A percentile compares a stretch with the other conserved stretches of the same genome.
These are phyloP conservation scores for Cordia subcordata DNA, from an alignment of 257 asterid genomes.

Conservation along the genomic window DNA sequence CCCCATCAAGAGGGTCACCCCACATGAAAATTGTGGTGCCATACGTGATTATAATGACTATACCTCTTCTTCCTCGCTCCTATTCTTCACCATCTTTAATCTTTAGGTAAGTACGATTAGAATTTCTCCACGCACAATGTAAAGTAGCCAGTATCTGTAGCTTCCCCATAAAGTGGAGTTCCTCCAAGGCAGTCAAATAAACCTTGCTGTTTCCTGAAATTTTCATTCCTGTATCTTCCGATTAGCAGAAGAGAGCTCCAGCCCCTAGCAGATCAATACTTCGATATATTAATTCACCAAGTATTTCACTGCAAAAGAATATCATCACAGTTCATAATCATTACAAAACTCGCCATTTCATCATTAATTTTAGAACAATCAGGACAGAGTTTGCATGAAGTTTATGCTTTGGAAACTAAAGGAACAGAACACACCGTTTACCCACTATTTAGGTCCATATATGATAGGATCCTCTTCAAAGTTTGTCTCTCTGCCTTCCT, in stretches of 20 bases:
- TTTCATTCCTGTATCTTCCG: constrained; percentile 35
- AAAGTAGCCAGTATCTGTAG: constrained; percentile 39
- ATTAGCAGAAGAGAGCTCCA: constrained; percentile 33
- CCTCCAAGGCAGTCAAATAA: constrained; percentile 35
- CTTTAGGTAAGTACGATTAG: constrained; percentile 22
- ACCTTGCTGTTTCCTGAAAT: constrained; percentile 28
- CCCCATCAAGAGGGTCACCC: constrained; percentile 28
- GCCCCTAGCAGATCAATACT: constrained; percentile 28
- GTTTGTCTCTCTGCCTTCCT: no score
- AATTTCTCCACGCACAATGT: constrained; percentile 40
- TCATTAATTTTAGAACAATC: neutral
- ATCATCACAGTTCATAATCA: constrained; percentile 9
- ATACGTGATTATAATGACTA: constrained; percentile 30
- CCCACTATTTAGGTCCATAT: no score
- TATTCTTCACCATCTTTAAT: constrained; percentile 35
- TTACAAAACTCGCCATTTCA: neutral
- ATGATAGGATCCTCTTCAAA: no score
- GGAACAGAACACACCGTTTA: no score
- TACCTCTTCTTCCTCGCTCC: constrained; percentile 34
- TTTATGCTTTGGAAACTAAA: no score
- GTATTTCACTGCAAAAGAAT: constrained; percentile 28
- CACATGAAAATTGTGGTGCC: constrained; percentile 37
- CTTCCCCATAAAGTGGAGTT: constrained; percentile 31
- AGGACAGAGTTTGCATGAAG: neutral
- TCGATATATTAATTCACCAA: constrained; percentile 40